These are phyloP conservation scores for Fomitopsis palustris DNA, from an alignment of 1,284 basidiomycete genomes.

Conservation along the genomic window DNA sequence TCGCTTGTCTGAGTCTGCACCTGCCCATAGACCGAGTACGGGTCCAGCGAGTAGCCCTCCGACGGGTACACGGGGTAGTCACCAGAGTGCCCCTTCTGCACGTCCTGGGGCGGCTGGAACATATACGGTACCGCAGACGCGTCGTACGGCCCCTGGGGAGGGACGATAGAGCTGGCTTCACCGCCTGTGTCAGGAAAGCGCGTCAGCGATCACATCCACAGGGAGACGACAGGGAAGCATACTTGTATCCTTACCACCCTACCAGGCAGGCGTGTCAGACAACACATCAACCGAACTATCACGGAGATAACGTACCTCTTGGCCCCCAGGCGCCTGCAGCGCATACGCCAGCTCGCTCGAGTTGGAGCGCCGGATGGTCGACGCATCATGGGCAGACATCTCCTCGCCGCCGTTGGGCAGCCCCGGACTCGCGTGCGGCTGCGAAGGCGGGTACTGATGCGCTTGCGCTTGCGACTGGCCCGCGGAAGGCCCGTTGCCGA, in stretches of 20 bases:
- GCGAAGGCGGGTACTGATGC: not conserved
- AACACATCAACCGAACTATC: no score
- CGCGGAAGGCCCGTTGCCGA: slow-evolving; percentile 7
- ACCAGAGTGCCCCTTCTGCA: not conserved
- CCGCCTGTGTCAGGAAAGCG: no score
- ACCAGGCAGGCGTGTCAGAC: not conserved
- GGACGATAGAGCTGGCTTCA: no score
- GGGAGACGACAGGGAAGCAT: no score
- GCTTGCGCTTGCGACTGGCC: not conserved
- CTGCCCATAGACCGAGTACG: slow-evolving; percentile 14
- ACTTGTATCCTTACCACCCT: not conserved
- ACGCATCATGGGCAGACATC: slow-evolving; percentile 5
- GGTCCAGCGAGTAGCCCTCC: not conserved
- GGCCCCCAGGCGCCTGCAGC: slow-evolving; percentile 9
- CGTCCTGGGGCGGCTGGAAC: not conserved
- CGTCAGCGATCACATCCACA: no score
- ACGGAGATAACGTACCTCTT: slow-evolving; percentile 3
- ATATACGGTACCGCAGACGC: not conserved
- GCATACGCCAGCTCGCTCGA: slow-evolving; percentile 23
- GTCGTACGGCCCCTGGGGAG: not conserved
- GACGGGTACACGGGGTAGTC: not conserved
- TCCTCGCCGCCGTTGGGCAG: not conserved
- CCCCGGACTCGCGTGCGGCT: slow-evolving; percentile 10
- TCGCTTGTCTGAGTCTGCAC: slow-evolving; percentile 5
- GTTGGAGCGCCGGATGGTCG: slow-evolving; percentile 9